These are phyloP conservation scores for Globisporangium cylindrosporum DNA, from an alignment of 352 stramenopile species.

Conservation along the genomic window DNA sequence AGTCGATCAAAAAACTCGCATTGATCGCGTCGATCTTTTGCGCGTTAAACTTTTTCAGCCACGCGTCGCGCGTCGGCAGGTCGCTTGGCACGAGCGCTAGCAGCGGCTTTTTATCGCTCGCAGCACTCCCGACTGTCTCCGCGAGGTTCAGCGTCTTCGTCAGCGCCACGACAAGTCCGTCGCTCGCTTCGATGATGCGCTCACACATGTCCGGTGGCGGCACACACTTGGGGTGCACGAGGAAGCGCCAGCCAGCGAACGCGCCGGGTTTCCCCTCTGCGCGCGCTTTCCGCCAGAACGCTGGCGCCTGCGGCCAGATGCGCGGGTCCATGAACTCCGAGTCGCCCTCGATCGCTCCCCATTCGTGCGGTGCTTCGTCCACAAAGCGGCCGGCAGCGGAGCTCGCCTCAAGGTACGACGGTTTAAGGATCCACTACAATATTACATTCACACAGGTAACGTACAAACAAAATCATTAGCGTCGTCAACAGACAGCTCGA, in stretches of 20 bases:
- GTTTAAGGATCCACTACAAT: constrained; percentile 80
- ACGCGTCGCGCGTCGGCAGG: constrained; percentile 54
- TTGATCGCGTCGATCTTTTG: constrained; percentile 73
- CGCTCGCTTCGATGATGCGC: constrained; percentile 58
- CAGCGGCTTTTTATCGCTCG: constrained; percentile 42
- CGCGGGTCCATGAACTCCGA: constrained; percentile 67
- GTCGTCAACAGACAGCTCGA: not conserved
- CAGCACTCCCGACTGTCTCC: constrained; percentile 18
- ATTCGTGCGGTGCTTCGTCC: constrained; percentile 69
- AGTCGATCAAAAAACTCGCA: constrained; percentile 82
- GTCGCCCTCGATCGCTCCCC: constrained; percentile 51
- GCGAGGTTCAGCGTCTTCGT: constrained; percentile 52
- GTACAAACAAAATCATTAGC: constrained; percentile 3
- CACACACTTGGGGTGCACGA: constrained; percentile 71
- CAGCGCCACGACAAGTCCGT: constrained; percentile 57
- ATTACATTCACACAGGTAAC: not conserved
- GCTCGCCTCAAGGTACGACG: constrained; percentile 73
- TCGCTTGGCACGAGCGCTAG: constrained; percentile 58
- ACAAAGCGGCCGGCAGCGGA: constrained; percentile 67
- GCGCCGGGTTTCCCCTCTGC: constrained; percentile 43
- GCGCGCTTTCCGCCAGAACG: constrained; percentile 68
- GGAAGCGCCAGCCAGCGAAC: constrained; percentile 67
- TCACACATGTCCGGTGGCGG: constrained; percentile 82
- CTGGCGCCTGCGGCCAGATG: constrained; percentile 60
- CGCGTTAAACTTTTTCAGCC: constrained; percentile 69